Conservation (phyloP, 768 basidiomycete genomes). For the Roridomyces roridus region DNA sequence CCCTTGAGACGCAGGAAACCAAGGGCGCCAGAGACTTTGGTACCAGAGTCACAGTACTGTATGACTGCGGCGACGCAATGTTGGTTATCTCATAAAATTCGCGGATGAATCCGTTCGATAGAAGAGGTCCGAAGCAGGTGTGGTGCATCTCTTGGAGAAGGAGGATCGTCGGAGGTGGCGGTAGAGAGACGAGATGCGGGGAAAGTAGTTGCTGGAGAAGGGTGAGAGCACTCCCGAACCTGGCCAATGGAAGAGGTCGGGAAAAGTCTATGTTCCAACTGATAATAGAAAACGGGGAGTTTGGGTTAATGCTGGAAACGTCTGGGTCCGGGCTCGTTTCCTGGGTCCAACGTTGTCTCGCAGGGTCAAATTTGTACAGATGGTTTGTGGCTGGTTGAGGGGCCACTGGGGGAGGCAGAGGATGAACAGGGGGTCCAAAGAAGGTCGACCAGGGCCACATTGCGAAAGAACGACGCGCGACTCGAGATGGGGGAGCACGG, state of each 20-base stretch:
- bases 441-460: no score
- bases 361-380: no score
- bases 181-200: conserved; percentile 13
- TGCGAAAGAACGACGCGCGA: no score
- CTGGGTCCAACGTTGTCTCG: no score
- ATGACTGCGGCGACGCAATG: conserved; percentile 44
- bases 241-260: conserved; percentile 29
- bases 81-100: conserved; percentile 48
- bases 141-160: conserved; percentile 53
- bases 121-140: conserved; percentile 42
- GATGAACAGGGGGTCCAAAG: no score
- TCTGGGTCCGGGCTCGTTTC: no score
- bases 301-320: background rate
- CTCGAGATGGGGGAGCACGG: no score
- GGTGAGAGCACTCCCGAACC: conserved; percentile 42
- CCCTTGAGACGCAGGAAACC: conserved; percentile 39
- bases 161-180: conserved; percentile 47
- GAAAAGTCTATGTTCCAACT: conserved; percentile 59
- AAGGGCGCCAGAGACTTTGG: conserved; percentile 40
- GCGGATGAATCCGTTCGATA: conserved; percentile 51
- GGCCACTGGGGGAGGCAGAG: no score
- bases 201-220: conserved; percentile 40
- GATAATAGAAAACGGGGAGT: conserved; percentile 32
- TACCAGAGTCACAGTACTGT: conserved; percentile 57
- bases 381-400: no score